These are phyloP conservation scores for Diospyros lotus DNA, from an alignment of 148 eudicot genomes.

Conservation along the genomic window DNA sequence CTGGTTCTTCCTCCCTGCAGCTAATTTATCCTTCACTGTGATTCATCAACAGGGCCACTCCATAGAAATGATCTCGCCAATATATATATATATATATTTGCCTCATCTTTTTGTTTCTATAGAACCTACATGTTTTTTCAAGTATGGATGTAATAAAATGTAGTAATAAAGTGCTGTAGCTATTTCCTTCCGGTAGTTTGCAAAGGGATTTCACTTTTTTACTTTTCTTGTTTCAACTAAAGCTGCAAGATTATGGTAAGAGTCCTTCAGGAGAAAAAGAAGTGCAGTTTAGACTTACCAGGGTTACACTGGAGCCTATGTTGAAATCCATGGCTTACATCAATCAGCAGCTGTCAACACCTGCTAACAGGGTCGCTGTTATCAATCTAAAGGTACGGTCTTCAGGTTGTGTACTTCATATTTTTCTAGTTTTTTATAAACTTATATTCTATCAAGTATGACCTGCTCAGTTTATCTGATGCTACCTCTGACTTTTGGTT, in stretches of 20 bases:
- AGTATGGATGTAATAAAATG: neutral
- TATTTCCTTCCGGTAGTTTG: neutral
- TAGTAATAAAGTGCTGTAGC: neutral
- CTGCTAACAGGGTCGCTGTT: slow-evolving; percentile 31
- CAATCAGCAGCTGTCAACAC: slow-evolving; percentile 28
- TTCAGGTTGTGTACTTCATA: slow-evolving; percentile 13
- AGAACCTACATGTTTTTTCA: neutral
- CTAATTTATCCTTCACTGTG: too few relatives aligned
- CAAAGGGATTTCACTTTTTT: neutral
- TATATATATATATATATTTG: too few relatives aligned
- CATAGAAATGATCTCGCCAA: too few relatives aligned
- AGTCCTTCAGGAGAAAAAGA: slow-evolving; percentile 28
- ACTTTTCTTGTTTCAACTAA: slow-evolving; percentile 3
- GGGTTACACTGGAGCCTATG: slow-evolving; percentile 38
- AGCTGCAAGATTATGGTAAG: slow-evolving; percentile 33
- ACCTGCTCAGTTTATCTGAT: neutral
- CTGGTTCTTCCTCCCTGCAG: too few relatives aligned
- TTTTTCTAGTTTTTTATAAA: neutral
- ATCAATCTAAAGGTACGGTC: slow-evolving; percentile 31
- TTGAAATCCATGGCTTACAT: slow-evolving; percentile 31
- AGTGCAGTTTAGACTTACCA: slow-evolving; percentile 29
- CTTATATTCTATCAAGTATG: neutral
- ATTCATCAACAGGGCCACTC: too few relatives aligned
- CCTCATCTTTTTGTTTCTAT: too few relatives aligned
- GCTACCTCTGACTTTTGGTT: too few relatives aligned